Evolutionary conservation across 2,329 filamentous ascomycete genomes (phyloP).

Genomic region (Hypoxylon rubiginosum): DNA sequence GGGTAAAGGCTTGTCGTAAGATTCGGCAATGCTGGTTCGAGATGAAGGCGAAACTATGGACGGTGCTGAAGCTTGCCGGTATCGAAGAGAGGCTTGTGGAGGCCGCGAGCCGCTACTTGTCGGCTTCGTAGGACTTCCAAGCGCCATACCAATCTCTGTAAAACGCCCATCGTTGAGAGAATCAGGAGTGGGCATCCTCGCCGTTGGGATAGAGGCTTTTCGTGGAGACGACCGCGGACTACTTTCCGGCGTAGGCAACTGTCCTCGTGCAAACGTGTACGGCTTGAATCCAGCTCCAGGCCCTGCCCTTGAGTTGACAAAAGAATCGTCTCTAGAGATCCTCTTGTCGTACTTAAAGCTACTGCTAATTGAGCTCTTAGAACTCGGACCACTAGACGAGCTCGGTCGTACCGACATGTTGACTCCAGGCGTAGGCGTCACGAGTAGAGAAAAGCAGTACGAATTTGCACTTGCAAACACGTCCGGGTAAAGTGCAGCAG

Average conservation of each 20-base stretch:
- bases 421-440: constrained; percentile 40
- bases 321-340: constrained; percentile 61
- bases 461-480: constrained; percentile 40
- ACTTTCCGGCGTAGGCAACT: constrained; percentile 59
- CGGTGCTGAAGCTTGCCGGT: constrained; percentile 32
- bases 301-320: constrained; percentile 51
- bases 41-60: constrained; percentile 42
- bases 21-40: constrained; percentile 39
- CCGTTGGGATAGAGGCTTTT: constrained; percentile 50
- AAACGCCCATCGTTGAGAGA: constrained; percentile 59
- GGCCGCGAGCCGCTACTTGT: constrained; percentile 44
- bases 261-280: constrained; percentile 58
- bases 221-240: constrained; percentile 54
- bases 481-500: constrained; percentile 37
- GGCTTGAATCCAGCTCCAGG: constrained; percentile 54
- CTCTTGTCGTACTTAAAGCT: constrained; percentile 57
- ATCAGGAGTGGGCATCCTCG: constrained; percentile 60
- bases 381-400: constrained; percentile 56
- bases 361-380: constrained; percentile 47
- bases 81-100: constrained; percentile 33
- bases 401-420: constrained; percentile 57
- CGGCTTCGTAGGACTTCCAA: constrained; percentile 75
- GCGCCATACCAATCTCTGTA: constrained; percentile 76
- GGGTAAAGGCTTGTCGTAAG: constrained; percentile 48
- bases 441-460: constrained; percentile 46